Conservation (phyloP, 2,329 filamentous ascomycete genomes). For the Aspergillus piperis region DNA sequence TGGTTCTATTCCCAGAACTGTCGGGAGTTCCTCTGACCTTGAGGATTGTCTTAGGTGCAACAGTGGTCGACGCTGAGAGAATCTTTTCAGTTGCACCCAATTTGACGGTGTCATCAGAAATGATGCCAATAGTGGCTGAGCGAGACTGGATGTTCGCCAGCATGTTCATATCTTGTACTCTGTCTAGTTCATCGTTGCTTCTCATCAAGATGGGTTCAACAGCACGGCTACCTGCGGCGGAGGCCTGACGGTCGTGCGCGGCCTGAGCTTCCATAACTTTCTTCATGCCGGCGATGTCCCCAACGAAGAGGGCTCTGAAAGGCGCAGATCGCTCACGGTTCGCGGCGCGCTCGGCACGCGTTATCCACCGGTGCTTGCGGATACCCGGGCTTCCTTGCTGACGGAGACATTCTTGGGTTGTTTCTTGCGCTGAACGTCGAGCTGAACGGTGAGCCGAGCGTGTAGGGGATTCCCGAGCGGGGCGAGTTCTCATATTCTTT, state of each 20-base stretch:
- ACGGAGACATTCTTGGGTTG: too few species aligned
- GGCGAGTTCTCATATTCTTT: too few species aligned
- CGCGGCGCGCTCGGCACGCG: constrained; percentile 3
- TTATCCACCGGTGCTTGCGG: constrained; percentile 2
- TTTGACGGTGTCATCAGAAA: too few species aligned
- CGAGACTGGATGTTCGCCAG: too few species aligned
- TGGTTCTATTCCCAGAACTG: not conserved
- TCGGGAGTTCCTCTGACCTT: not conserved
- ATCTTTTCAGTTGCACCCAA: too few species aligned
- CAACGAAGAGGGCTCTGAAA: not conserved
- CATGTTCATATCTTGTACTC: too few species aligned
- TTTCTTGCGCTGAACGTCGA: too few species aligned
- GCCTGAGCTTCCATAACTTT: not conserved
- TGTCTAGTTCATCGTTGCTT: not conserved
- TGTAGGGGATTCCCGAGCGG: not conserved
- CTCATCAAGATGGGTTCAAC: not conserved
- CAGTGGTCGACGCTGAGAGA: too few species aligned
- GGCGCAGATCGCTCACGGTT: not conserved
- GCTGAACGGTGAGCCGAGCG: too few species aligned
- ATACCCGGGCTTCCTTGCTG: not conserved
- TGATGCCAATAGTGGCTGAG: too few species aligned
- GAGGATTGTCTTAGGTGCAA: not conserved
- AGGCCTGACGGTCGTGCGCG: not conserved
- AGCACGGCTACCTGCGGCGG: not conserved
- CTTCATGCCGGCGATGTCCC: not conserved